Base-by-base conservation (phyloP, 2,329 filamentous ascomycete species). In the Pezicula radicicola region DNA sequence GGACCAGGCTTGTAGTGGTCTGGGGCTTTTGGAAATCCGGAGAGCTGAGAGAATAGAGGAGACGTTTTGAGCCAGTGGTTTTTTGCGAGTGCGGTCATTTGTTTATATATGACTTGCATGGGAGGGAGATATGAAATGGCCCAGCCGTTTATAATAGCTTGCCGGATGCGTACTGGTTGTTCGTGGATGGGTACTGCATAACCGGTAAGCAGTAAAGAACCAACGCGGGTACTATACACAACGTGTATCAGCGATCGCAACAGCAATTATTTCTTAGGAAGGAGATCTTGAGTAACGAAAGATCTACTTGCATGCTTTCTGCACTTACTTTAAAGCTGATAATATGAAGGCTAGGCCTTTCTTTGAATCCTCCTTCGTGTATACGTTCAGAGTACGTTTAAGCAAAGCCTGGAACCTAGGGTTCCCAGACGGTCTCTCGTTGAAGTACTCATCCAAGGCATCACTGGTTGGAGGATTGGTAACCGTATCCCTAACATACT, bases 191-290 rank as follows among this genome's bases (percentile, higher is more conserved):
- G 81, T 0, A 77, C 80, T 57, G 79, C 75, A 64, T 84, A 80
- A n/a, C 87, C 86, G 0, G 88, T 91, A 44, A 89, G 72, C 6
- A 88, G 66, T 16, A 88, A 68, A 25, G 83, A 82, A 25, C 87
- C 87, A 3, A 78, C 66, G 33, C 81, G 78, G 19, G 83, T 84
- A 54, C 84, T 88, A 30, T 30, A 9, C 28, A 12, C 7, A 30
- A 30, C 7, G 10, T 30, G 28, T 6, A 30, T 30, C 28, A 30
- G 28, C 28, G 28, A 30, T 9, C 28, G 28, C 28, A 30, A 8
- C 28, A 21, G 21, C 21, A 21, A 9, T 30, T 30, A 6, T 30
- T 30, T 30, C 28, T 30, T 12, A 30, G 10, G 7, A 9, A 8
- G 28, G 10, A 30, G 8, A 30, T 8, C 28, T 30, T 9, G 28